Percentiles rank a stretch among this genome's conserved stretches.
Evolutionary conservation across 2,329 filamentous ascomycete genomes (phyloP).

Genomic region (Penicillium sp.): DNA sequence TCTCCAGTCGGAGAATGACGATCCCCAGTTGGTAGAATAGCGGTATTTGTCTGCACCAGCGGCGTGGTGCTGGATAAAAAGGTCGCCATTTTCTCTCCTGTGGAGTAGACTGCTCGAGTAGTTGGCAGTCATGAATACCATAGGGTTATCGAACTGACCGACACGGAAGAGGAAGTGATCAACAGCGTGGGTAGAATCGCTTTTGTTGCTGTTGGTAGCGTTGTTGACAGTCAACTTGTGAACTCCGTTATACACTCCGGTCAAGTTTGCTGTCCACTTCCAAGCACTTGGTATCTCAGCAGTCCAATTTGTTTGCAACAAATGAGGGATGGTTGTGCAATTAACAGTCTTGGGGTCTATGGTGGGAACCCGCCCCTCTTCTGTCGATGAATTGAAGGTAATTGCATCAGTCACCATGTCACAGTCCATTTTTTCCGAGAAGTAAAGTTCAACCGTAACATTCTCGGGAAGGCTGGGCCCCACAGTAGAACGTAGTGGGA

Average conservation of each 20-base stretch:
- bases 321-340: slow-evolving; percentile 43
- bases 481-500: slow-evolving; percentile 52
- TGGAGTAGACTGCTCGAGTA: slow-evolving; percentile 56
- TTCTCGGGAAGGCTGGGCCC: slow-evolving; percentile 41
- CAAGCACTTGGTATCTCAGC: slow-evolving; percentile 55
- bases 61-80: slow-evolving; percentile 57
- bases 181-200: slow-evolving; percentile 47
- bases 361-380: slow-evolving; percentile 42
- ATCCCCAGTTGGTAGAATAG: slow-evolving; percentile 62
- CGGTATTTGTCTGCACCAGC: slow-evolving; percentile 61
- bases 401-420: slow-evolving; percentile 50
- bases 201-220: slow-evolving; percentile 41
- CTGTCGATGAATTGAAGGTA: slow-evolving; percentile 53
- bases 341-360: slow-evolving; percentile 45
- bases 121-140: slow-evolving; percentile 58
- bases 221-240: slow-evolving; percentile 59
- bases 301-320: slow-evolving; percentile 36
- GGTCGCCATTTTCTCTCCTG: slow-evolving; percentile 41
- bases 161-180: slow-evolving; percentile 64
- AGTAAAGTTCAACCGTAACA: slow-evolving; percentile 51
- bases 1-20: slow-evolving; percentile 58
- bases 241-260: slow-evolving; percentile 59
- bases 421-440: slow-evolving; percentile 61
- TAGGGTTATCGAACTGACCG: slow-evolving; percentile 56
- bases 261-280: slow-evolving; percentile 52